These are phyloP conservation scores for Termitomyces sp. DNA, from an alignment of 768 basidiomycete species.

Conservation along the genomic window DNA sequence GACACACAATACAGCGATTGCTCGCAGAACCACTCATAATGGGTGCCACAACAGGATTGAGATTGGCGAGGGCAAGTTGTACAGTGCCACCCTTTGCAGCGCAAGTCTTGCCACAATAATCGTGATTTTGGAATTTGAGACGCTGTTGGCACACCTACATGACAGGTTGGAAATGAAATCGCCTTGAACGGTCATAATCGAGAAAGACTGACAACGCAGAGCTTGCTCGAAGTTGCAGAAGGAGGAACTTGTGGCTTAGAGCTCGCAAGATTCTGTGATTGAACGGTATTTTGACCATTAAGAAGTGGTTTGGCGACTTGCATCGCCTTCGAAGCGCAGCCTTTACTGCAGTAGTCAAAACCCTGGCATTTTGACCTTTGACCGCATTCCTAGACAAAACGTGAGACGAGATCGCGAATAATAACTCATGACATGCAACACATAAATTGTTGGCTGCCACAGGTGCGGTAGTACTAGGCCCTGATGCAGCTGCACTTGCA, in stretches of 20 bases:
- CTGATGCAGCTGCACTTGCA: not conserved
- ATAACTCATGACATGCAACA: not conserved
- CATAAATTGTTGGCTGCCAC: not conserved
- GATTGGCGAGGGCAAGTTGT: not conserved
- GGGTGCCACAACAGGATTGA: not conserved
- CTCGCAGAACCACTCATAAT: not conserved
- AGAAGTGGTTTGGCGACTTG: not conserved
- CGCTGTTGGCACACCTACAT: not conserved
- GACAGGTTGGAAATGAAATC: not conserved
- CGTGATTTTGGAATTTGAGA: not conserved
- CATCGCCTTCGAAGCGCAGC: not conserved
- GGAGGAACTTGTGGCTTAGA: not conserved
- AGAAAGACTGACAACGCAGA: not conserved
- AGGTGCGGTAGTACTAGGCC: not conserved
- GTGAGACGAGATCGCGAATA: not conserved
- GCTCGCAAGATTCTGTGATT: not conserved
- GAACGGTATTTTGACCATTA: not conserved
- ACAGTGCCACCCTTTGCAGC: constrained; percentile 14
- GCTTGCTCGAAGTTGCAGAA: not conserved
- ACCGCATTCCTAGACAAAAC: not conserved
- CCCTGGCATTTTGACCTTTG: constrained; percentile 44
- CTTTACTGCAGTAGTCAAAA: constrained; percentile 43
- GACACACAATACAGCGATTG: not conserved
- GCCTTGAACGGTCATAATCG: not conserved
- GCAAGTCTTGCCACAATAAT: constrained; percentile 51